Conservation (phyloP, 768 basidiomycete genomes). For the Psilocybe tampanensis region DNA sequence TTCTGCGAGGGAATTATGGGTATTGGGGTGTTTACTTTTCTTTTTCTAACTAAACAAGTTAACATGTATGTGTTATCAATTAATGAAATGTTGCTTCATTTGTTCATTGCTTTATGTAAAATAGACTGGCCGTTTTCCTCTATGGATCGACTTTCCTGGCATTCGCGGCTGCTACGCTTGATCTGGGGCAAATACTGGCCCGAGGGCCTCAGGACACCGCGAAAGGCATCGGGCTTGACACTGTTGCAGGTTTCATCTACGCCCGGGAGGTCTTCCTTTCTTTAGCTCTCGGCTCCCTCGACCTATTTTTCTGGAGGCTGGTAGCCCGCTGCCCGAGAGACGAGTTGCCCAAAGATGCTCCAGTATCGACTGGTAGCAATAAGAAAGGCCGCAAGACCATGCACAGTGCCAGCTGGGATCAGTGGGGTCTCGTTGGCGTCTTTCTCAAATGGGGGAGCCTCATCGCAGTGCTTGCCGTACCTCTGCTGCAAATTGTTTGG, state of each 20-base stretch:
- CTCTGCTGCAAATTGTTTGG: slow-evolving; percentile 67
- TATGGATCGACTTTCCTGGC: slow-evolving; percentile 59
- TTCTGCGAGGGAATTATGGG: slow-evolving; percentile 67
- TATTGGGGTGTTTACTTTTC: slow-evolving; percentile 60
- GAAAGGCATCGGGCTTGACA: slow-evolving; percentile 22
- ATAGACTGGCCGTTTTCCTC: slow-evolving; percentile 51
- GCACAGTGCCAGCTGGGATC: slow-evolving; percentile 67
- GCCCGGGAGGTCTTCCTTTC: slow-evolving; percentile 62
- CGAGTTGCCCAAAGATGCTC: slow-evolving; percentile 24
- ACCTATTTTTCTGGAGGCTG: slow-evolving; percentile 71
- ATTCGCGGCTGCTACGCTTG: slow-evolving; percentile 65
- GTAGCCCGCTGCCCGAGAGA: slow-evolving; percentile 58
- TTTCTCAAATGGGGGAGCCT: slow-evolving; percentile 56
- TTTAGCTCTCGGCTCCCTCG: slow-evolving; percentile 58
- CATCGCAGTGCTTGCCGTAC: slow-evolving; percentile 43
- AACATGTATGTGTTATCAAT: slow-evolving; percentile 38
- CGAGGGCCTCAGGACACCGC: slow-evolving; percentile 31
- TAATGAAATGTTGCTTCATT: background rate
- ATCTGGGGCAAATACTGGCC: slow-evolving; percentile 57
- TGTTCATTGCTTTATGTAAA: background rate
- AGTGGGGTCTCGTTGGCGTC: slow-evolving; percentile 61
- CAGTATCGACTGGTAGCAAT: background rate
- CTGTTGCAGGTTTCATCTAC: slow-evolving; percentile 42
- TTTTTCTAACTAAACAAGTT: slow-evolving; percentile 53
- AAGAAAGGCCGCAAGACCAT: slow-evolving; percentile 15